These are phyloP conservation scores for Malassezia globosa DNA, from an alignment of 1,284 basidiomycete species.

Conservation along the genomic window DNA sequence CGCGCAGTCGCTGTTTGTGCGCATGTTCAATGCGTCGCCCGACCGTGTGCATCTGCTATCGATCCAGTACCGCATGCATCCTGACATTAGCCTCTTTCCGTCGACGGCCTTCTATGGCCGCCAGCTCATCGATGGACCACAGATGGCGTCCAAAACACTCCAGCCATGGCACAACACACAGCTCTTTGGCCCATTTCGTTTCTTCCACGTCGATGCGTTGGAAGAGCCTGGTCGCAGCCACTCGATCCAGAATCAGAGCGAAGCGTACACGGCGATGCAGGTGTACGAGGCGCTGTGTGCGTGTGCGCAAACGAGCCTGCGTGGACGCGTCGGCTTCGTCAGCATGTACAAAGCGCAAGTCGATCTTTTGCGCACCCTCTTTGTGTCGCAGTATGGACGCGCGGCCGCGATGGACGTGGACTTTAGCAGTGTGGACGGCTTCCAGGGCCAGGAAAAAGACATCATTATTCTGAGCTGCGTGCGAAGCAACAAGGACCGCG, in stretches of 20 bases:
- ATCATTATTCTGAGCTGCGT: slow-evolving; percentile 98
- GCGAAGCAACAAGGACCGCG: slow-evolving; percentile 54
- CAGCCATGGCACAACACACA: slow-evolving; percentile 73
- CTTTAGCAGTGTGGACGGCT: slow-evolving; percentile 97
- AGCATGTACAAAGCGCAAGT: slow-evolving; percentile 94
- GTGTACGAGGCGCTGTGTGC: slow-evolving; percentile 68
- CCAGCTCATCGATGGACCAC: slow-evolving; percentile 71
- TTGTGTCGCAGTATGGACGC: slow-evolving; percentile 62
- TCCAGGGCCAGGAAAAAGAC: slow-evolving; percentile 98
- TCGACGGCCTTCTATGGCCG: slow-evolving; percentile 80
- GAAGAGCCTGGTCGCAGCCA: slow-evolving; percentile 55
- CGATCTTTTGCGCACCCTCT: slow-evolving; percentile 61
- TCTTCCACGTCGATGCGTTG: slow-evolving; percentile 56
- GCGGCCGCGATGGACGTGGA: slow-evolving; percentile 62
- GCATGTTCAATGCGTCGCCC: slow-evolving; percentile 67
- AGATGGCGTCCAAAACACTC: slow-evolving; percentile 70
- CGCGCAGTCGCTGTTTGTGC: slow-evolving; percentile 82
- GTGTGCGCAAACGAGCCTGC: slow-evolving; percentile 54
- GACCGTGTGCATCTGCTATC: slow-evolving; percentile 79
- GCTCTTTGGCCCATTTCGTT: slow-evolving; percentile 76
- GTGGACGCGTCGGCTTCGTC: slow-evolving; percentile 74
- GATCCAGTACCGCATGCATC: slow-evolving; percentile 99
- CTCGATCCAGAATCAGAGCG: slow-evolving; percentile 67
- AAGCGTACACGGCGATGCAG: slow-evolving; percentile 66
- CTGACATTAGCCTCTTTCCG: slow-evolving; percentile 80